phyloP scores from a whole-genome alignment of 2,329 filamentous ascomycete genomes.

The Massarina eburnea region DNA sequence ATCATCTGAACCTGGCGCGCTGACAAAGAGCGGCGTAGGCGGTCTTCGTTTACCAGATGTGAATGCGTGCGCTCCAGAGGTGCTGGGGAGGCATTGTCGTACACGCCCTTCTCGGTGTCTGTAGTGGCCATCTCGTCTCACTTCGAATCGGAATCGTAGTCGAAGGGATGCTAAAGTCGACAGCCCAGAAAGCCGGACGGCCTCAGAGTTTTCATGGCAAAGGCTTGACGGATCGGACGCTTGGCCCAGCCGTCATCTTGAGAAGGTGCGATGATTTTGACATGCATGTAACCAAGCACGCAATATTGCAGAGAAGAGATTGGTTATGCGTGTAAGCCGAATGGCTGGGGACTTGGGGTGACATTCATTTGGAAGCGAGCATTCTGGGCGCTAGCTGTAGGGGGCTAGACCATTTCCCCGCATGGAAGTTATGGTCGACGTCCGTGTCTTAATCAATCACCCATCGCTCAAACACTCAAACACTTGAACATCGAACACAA shows the following conservation, averaged over 20 bases:
- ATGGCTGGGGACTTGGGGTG: too few relatives aligned
- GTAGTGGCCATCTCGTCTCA: background rate
- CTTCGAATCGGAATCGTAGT: background rate
- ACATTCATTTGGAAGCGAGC: too few relatives aligned
- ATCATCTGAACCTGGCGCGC: constrained; percentile 63
- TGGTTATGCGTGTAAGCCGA: constrained; percentile 7
- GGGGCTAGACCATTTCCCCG: too few relatives aligned
- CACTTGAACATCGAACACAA: too few relatives aligned
- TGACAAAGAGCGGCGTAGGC: constrained; percentile 25
- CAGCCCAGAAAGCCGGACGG: constrained; percentile 8
- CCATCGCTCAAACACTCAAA: too few relatives aligned
- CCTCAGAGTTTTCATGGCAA: constrained; percentile 26
- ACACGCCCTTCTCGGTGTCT: constrained; percentile 2
- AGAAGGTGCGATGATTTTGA: background rate
- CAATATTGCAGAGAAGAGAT: constrained; percentile 19
- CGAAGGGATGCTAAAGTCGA: background rate
- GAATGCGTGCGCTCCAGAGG: constrained; percentile 2
- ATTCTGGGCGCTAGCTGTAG: too few relatives aligned
- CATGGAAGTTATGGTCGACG: too few relatives aligned
- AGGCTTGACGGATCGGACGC: constrained; percentile 7
- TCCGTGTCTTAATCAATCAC: too few relatives aligned
- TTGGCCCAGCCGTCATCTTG: background rate
- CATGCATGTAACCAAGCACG: constrained; percentile 21
- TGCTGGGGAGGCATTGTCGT: background rate
- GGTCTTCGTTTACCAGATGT: constrained; percentile 25